phyloP scores from a whole-genome alignment of 1,284 basidiomycete species.

The Sparassis latifolia region DNA sequence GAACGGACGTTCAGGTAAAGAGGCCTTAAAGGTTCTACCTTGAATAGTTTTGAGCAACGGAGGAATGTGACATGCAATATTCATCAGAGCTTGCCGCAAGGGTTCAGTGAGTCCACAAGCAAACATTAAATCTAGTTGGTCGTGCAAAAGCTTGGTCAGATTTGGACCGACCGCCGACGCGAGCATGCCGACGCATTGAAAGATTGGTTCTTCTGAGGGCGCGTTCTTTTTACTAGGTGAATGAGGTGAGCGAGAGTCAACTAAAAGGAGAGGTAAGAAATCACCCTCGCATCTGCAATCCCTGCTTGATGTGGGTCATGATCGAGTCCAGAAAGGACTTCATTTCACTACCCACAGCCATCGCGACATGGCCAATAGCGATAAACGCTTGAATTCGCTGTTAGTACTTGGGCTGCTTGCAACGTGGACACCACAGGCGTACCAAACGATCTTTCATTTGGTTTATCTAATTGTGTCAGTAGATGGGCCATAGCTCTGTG shows the following conservation, averaged over 20 bases:
- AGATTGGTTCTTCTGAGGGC: constrained; percentile 91
- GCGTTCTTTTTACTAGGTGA: constrained; percentile 81
- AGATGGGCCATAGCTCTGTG: constrained; percentile 92
- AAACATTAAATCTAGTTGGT: constrained; percentile 96
- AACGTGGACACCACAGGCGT: constrained; percentile 9
- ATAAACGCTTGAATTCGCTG: constrained; percentile 65
- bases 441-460: constrained; percentile 87
- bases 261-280: constrained; percentile 16
- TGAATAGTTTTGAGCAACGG: constrained; percentile 91
- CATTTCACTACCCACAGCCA: constrained; percentile 91
- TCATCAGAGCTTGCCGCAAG: constrained; percentile 79
- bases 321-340: constrained; percentile 93
- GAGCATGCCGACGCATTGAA: constrained; percentile 96
- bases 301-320: constrained; percentile 86
- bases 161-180: constrained; percentile 94
- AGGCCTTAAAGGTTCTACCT: constrained; percentile 39
- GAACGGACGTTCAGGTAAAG: not conserved
- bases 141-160: constrained; percentile 92
- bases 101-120: constrained; percentile 91
- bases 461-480: constrained; percentile 82
- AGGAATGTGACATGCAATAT: constrained; percentile 86
- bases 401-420: not conserved
- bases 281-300: constrained; percentile 80
- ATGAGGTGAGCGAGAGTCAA: constrained; percentile 8
- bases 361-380: constrained; percentile 93